Base-by-base conservation (phyloP, 306 rosid genomes). In the Begonia fuchsioides region DNA sequence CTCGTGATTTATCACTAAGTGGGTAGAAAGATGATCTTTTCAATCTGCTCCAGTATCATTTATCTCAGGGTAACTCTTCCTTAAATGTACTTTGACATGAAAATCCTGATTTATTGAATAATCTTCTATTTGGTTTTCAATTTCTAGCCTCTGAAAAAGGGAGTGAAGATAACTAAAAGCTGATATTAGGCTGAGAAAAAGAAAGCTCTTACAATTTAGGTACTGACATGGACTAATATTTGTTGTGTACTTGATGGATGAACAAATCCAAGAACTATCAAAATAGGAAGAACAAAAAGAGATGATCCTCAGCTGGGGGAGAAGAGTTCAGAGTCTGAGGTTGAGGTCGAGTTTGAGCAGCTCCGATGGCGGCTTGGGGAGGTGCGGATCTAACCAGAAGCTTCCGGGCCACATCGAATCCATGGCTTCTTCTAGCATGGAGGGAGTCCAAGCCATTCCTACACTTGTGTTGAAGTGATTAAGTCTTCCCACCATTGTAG, bases 331-430 rank as follows among this genome's bases (percentile, higher is more conserved):
- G 38, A 90, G 92, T 59, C 76, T 71, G 56, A 90, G 98, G 65
- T 79, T 75, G 61, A 90, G 66, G 68, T 90, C 95, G 53, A 90
- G 73, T 66, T 72, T 71, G 69, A 59, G 64, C 53, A 72, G 52
- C 43, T 74, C 81, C 43, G 67, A 61, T 35, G 63, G 68, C 3
- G 73, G 68, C 58, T 71, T 60, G 8, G 72, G 67, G 52, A 68
- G 60, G 43, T 59, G 63, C 9, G 67, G 62, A 65, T 72, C 67
- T 62, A 82, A 59, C 8, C 70, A 83, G 50, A 85, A 92, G 83
- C 98, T 92, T 0, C 98, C 98, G 2, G 96, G 98, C 96, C 98
- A 92, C 46, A 67, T 74, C 63, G 57, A 55, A 63, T 75, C 71
- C 45, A 51, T 53, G 53, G 68, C 72, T 17, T 82, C 76, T 43